Evolutionary conservation across 164 flowering plant genomes (phyloP).

Genomic region (Echeveria elegans): DNA sequence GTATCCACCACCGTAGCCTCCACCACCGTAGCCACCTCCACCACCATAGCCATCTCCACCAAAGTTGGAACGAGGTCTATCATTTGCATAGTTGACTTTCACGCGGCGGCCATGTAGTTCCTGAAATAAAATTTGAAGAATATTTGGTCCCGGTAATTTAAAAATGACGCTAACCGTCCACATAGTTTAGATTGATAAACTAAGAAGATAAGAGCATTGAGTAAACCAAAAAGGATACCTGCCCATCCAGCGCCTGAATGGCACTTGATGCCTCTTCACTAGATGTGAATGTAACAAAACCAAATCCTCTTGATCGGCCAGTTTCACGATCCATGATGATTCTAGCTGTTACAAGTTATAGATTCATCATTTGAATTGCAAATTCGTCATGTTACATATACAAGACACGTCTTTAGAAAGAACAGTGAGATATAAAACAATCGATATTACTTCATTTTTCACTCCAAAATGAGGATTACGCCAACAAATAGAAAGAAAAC

Average conservation of each 20-base stretch:
- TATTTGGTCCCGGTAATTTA: background rate
- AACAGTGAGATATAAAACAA: no score
- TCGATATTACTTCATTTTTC: background rate
- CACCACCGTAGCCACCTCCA: conserved; percentile 8
- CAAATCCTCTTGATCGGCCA: conserved; percentile 10
- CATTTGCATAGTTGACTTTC: conserved; percentile 69
- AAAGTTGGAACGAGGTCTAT: conserved; percentile 31
- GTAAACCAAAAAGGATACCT: background rate
- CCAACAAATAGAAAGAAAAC: no score
- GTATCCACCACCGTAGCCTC: conserved; percentile 9
- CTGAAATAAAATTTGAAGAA: conserved; percentile 20
- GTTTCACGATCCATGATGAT: conserved; percentile 9
- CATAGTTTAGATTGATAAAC: no score
- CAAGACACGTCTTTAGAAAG: no score
- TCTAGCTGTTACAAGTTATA: conserved; percentile 4
- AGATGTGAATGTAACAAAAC: conserved; percentile 10
- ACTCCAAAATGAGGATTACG: background rate
- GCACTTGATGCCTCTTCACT: conserved; percentile 8
- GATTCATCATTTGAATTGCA: background rate
- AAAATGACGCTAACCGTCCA: background rate
- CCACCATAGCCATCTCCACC: conserved; percentile 14
- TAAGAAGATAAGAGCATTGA: no score
- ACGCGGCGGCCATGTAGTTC: conserved; percentile 69
- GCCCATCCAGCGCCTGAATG: conserved; percentile 9
- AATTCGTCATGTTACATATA: no score